Percentiles rank a stretch among this genome's conserved stretches.
Evolutionary conservation across 2,329 filamentous ascomycete genomes (phyloP).

Genomic region (Aureobasidium vineae): DNA sequence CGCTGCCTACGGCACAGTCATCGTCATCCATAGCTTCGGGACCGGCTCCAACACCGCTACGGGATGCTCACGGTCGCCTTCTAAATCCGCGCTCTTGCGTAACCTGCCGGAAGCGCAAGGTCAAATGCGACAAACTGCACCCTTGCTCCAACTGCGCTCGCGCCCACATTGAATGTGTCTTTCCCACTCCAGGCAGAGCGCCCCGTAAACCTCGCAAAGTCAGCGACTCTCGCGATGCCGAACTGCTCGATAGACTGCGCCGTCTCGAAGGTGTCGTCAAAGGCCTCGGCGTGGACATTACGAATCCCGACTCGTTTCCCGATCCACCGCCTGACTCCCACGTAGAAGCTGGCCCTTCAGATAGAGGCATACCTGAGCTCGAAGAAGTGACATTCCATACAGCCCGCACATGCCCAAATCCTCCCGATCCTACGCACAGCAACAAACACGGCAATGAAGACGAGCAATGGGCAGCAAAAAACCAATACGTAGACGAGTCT

Average conservation of each 20-base stretch:
- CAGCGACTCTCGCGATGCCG: conserved; percentile 56
- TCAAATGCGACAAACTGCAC: conserved; percentile 75
- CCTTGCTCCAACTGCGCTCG: conserved; percentile 73
- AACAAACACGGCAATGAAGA: conserved; percentile 17
- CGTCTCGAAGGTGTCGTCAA: conserved; percentile 74
- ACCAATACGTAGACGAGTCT: conserved; percentile 1
- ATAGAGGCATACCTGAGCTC: not conserved
- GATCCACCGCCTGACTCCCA: not conserved
- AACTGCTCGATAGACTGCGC: conserved; percentile 68
- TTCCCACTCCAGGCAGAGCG: conserved; percentile 70
- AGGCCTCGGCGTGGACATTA: conserved; percentile 51
- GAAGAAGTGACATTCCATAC: not conserved
- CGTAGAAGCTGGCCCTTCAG: conserved; percentile 1
- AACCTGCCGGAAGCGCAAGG: conserved; percentile 60
- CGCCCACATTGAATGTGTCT: conserved; percentile 68
- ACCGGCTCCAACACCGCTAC: conserved; percentile 8
- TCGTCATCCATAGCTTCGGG: not conserved
- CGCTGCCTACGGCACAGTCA: not conserved
- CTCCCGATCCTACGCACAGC: conserved; percentile 29
- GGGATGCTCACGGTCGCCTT: conserved; percentile 37
- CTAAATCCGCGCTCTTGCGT: conserved; percentile 49
- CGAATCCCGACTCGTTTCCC: conserved; percentile 27
- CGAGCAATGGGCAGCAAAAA: not conserved
- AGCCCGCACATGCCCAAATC: conserved; percentile 32
- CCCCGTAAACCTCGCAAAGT: conserved; percentile 67